Percentiles rank a stretch among this genome's conserved stretches.
These are phyloP conservation scores for Aspergillus egyptiacus DNA, from an alignment of 495 filamentous ascomycete genomes.

Conservation along the genomic window DNA sequence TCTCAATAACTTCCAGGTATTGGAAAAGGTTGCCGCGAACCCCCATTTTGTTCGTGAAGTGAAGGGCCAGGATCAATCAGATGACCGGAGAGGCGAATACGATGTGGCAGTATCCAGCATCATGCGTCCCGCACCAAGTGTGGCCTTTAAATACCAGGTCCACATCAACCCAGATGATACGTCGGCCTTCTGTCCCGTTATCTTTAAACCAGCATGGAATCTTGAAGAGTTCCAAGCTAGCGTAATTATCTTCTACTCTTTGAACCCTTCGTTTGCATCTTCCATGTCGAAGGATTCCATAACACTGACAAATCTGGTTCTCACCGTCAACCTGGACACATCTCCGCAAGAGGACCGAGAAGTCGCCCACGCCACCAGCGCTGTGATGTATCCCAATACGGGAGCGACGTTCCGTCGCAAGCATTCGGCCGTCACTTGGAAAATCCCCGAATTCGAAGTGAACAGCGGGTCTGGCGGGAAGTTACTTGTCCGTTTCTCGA, in stretches of 20 bases:
- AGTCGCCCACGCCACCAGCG: constrained; percentile 38
- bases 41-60: constrained; percentile 73
- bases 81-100: constrained; percentile 75
- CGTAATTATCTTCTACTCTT: constrained; percentile 74
- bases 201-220: constrained; percentile 77
- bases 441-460: constrained; percentile 70
- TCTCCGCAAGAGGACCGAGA: constrained; percentile 37
- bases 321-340: constrained; percentile 71
- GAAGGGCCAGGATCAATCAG: constrained; percentile 26
- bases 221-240: constrained; percentile 74
- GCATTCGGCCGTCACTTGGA: constrained; percentile 83
- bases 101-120: constrained; percentile 64
- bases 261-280: constrained; percentile 65
- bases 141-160: constrained; percentile 95
- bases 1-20: constrained; percentile 81
- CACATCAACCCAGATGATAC: constrained; percentile 62
- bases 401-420: constrained; percentile 74
- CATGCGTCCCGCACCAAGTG: constrained; percentile 55
- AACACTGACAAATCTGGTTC: constrained; percentile 70
- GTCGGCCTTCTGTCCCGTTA: constrained; percentile 66
- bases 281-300: constrained; percentile 42
- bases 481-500: constrained; percentile 72
- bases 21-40: constrained; percentile 94
- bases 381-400: constrained; percentile 43
- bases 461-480: constrained; percentile 51